These are phyloP conservation scores for Clausena lansium DNA, from an alignment of 345 rosid genomes.

Conservation along the genomic window DNA sequence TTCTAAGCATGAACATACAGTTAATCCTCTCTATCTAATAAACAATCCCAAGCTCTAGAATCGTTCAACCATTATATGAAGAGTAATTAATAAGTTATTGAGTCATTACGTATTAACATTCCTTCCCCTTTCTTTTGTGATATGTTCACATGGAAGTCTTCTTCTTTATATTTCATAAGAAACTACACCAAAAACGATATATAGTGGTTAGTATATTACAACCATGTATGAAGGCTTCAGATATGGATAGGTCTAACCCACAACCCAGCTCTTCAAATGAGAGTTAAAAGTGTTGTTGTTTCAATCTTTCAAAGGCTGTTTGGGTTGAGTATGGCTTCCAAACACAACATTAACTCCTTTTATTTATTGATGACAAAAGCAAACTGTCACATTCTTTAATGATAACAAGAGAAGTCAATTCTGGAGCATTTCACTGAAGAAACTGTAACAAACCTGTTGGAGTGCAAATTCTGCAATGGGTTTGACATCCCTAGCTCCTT, in stretches of 20 bases:
- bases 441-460: slow-evolving; percentile 55
- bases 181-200: neutral
- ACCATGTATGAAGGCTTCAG: neutral
- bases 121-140: neutral
- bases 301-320: neutral
- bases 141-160: neutral
- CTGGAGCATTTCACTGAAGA: slow-evolving; percentile 3
- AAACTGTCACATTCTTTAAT: neutral
- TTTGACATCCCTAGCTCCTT: slow-evolving; percentile 92
- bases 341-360: neutral
- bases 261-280: neutral
- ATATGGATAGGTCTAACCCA: neutral
- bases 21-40: neutral
- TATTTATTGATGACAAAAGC: neutral
- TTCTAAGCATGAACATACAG: neutral
- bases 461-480: slow-evolving; percentile 72
- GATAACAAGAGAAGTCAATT: neutral
- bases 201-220: neutral
- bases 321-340: neutral
- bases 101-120: neutral
- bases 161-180: neutral
- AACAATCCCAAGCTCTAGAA: neutral
- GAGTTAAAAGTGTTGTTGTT: neutral
- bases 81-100: neutral
- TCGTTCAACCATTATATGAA: neutral